These are phyloP conservation scores for Crithidia sp. DNA, from an alignment of 208 protist genomes.

Conservation along the genomic window DNA sequence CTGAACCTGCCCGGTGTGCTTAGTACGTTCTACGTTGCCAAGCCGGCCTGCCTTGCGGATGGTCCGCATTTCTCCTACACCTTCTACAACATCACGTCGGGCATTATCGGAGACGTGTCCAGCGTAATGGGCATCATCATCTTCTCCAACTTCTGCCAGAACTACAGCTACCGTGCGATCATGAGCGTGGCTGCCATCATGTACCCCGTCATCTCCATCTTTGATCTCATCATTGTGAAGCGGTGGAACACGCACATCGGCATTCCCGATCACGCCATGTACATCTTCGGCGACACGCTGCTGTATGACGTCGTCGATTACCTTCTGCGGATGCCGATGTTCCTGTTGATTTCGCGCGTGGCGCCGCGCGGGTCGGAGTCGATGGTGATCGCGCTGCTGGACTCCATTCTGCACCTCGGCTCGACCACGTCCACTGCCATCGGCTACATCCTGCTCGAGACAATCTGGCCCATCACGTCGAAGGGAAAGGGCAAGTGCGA, in stretches of 20 bases:
- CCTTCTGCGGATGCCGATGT: conserved; percentile 75
- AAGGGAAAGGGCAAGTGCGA: conserved; percentile 47
- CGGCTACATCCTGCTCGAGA: conserved; percentile 60
- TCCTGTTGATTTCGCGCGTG: conserved; percentile 80
- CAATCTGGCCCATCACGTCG: conserved; percentile 47
- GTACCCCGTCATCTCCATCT: conserved; percentile 49
- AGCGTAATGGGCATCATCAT: conserved; percentile 50
- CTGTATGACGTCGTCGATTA: conserved; percentile 58
- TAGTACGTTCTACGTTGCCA: conserved; percentile 63
- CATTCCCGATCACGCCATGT: conserved; percentile 70
- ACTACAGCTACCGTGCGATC: conserved; percentile 51
- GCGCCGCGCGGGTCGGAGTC: conserved; percentile 79
- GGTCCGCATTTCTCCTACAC: conserved; percentile 70
- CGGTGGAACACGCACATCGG: conserved; percentile 67
- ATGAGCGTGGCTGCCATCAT: conserved; percentile 63
- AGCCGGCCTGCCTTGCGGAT: conserved; percentile 44
- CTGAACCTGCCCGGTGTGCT: conserved; percentile 58
- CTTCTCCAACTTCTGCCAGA: conserved; percentile 57
- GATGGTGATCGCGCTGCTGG: conserved; percentile 80
- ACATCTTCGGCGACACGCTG: conserved; percentile 70
- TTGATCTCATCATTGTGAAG: conserved; percentile 75
- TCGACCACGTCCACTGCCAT: conserved; percentile 39
- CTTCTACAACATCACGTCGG: conserved; percentile 60
- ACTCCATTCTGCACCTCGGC: conserved; percentile 75
- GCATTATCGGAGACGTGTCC: conserved; percentile 43